Evolutionary conservation across 2,329 filamentous ascomycete species (phyloP).

Genomic region (Cordyceps cateniannulata): DNA sequence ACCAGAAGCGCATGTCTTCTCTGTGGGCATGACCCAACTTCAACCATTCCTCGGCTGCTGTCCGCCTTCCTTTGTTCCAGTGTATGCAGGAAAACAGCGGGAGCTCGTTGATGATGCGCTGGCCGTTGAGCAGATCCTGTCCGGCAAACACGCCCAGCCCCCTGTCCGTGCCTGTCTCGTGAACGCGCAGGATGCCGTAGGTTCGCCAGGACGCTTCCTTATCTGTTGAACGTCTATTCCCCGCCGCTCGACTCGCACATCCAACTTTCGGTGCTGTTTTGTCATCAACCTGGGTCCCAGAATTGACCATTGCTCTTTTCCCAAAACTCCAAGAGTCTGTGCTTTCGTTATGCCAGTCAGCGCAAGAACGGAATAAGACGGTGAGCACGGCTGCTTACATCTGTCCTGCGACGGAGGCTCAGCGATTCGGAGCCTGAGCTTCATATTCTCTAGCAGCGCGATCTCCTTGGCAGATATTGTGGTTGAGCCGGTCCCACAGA

Average conservation of each 20-base stretch:
- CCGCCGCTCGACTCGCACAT: neutral
- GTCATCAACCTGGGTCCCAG: neutral
- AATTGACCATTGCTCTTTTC: neutral
- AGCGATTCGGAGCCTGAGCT: neutral
- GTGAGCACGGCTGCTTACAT: neutral
- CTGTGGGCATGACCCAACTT: conserved; percentile 2
- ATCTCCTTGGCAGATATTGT: neutral
- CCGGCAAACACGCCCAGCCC: conserved; percentile 19
- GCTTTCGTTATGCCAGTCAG: neutral
- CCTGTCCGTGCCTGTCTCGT: conserved; percentile 1
- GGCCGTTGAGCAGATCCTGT: conserved; percentile 1
- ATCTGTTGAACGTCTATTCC: no score
- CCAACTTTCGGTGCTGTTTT: no score
- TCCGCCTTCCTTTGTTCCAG: conserved; percentile 7
- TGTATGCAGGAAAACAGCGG: conserved; percentile 17
- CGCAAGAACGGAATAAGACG: neutral
- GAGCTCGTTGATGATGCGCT: conserved; percentile 17
- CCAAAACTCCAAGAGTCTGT: neutral
- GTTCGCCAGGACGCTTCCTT: conserved; percentile 3
- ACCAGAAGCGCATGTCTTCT: neutral
- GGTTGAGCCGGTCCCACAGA: neutral
- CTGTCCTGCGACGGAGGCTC: no score
- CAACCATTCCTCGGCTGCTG: conserved; percentile 16
- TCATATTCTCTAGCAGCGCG: neutral
- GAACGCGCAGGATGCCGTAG: conserved; percentile 13